phyloP scores from a whole-genome alignment of 2,329 filamentous ascomycete species.

The Fonsecaea nubica region DNA sequence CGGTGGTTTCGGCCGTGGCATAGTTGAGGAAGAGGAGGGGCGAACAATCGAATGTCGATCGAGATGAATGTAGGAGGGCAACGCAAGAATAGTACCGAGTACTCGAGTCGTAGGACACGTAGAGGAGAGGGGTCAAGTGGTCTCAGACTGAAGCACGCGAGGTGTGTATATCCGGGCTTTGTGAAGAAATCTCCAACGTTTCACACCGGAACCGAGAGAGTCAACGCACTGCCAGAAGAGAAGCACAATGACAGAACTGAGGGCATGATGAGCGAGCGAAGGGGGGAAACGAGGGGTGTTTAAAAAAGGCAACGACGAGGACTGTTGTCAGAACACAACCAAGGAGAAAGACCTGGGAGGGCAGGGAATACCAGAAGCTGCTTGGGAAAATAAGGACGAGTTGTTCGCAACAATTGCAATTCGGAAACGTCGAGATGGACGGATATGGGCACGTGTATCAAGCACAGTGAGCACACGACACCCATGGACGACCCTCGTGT shows the following conservation, averaged over 20 bases:
- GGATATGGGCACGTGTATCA: slow-evolving; percentile 32
- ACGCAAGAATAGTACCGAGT: not conserved
- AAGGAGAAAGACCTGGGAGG: not conserved
- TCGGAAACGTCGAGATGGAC: slow-evolving; percentile 26
- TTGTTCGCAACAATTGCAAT: slow-evolving; percentile 1
- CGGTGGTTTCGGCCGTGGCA: slow-evolving; percentile 71
- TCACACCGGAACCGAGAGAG: not conserved
- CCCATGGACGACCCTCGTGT: slow-evolving; percentile 29
- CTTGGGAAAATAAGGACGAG: slow-evolving; percentile 11
- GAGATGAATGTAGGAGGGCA: not conserved
- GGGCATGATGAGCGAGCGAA: not conserved
- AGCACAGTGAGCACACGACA: slow-evolving; percentile 33
- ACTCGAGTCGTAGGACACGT: not conserved
- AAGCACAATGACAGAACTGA: not conserved
- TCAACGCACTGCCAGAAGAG: not conserved
- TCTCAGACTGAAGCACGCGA: slow-evolving; percentile 5
- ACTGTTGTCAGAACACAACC: not conserved
- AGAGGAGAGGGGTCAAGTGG: not conserved
- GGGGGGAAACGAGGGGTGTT: not conserved
- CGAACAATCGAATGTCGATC: not conserved
- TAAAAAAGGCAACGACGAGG: not conserved
- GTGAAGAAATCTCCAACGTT: not conserved
- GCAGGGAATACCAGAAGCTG: slow-evolving; percentile 3
- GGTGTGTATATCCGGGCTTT: not conserved
- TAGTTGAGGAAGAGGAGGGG: slow-evolving; percentile 44